Percentiles rank a stretch among this genome's conserved stretches.
These are phyloP conservation scores for Niveomyces coronatus DNA, from an alignment of 2,329 filamentous ascomycete genomes.

Conservation along the genomic window DNA sequence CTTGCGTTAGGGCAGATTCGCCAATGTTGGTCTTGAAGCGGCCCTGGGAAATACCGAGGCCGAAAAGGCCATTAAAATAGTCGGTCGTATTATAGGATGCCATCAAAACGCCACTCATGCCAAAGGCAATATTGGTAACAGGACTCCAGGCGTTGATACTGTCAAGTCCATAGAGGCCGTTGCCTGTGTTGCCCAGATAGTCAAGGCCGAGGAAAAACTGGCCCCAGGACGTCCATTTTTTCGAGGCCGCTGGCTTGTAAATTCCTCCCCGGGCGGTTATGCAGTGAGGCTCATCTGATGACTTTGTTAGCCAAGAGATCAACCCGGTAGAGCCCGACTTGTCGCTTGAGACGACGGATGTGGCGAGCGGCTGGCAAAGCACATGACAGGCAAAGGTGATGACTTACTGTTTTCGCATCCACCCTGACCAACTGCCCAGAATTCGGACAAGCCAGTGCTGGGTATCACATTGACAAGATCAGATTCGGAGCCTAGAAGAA, in stretches of 20 bases:
- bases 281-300: conserved; percentile 41
- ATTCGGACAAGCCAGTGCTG: conserved; percentile 60
- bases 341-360: too few species aligned
- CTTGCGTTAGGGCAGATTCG: conserved; percentile 41
- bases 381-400: background rate
- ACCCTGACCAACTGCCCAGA: conserved; percentile 53
- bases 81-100: conserved; percentile 45
- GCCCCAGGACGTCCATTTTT: conserved; percentile 48
- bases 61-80: conserved; percentile 45
- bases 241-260: conserved; percentile 43
- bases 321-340: conserved; percentile 14
- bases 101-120: conserved; percentile 36
- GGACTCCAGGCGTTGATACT: conserved; percentile 31
- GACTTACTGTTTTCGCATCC: conserved; percentile 43
- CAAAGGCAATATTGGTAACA: conserved; percentile 25
- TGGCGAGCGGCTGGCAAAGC: too few species aligned
- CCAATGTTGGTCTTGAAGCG: conserved; percentile 39
- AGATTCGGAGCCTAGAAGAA: conserved; percentile 35
- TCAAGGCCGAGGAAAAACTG: conserved; percentile 49
- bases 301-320: conserved; percentile 11
- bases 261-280: conserved; percentile 45
- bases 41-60: conserved; percentile 44
- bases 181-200: conserved; percentile 47
- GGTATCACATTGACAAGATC: conserved; percentile 33
- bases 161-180: conserved; percentile 55